Percentiles rank a stretch among this genome's conserved stretches.
Conservation (phyloP, 2,329 filamentous ascomycete species). For the Pezizomycotina sp. region DNA sequence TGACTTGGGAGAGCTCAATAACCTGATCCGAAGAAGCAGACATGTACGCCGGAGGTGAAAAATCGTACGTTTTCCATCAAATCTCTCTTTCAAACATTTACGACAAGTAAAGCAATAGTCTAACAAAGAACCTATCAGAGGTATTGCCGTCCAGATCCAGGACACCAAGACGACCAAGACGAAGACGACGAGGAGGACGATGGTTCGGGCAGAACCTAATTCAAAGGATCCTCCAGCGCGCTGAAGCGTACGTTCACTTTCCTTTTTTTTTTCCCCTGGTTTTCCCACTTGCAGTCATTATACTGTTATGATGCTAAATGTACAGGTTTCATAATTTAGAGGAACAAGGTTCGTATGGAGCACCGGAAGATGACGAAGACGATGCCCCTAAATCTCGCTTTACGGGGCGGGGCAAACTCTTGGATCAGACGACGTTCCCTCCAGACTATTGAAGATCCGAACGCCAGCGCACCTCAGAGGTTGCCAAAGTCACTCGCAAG, state of each 20-base stretch:
- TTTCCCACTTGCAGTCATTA: background rate
- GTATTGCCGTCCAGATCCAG: no score
- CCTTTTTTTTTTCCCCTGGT: constrained; percentile 1
- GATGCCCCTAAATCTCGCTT: constrained; percentile 42
- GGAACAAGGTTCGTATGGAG: constrained; percentile 20
- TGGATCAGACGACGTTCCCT: constrained; percentile 59
- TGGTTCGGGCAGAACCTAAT: constrained; percentile 42
- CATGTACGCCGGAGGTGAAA: constrained; percentile 70
- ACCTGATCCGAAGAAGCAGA: constrained; percentile 46
- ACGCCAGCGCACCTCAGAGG: constrained; percentile 27
- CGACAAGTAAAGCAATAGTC: no score
- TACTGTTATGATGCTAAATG: no score
- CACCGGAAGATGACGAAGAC: constrained; percentile 19
- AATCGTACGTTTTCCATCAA: constrained; percentile 45
- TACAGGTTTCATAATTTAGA: no score
- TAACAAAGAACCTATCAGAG: no score
- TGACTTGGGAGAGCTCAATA: no score
- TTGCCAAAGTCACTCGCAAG: constrained; percentile 45
- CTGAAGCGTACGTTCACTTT: constrained; percentile 36
- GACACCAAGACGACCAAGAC: no score
- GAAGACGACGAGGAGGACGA: constrained; percentile 33
- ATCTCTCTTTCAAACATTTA: no score
- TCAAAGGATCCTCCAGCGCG: constrained; percentile 48
- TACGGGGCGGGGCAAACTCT: constrained; percentile 58
- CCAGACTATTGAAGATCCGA: constrained; percentile 50